Conservation (phyloP, 495 filamentous ascomycete genomes). For the Aspergillus heteromorphus region DNA sequence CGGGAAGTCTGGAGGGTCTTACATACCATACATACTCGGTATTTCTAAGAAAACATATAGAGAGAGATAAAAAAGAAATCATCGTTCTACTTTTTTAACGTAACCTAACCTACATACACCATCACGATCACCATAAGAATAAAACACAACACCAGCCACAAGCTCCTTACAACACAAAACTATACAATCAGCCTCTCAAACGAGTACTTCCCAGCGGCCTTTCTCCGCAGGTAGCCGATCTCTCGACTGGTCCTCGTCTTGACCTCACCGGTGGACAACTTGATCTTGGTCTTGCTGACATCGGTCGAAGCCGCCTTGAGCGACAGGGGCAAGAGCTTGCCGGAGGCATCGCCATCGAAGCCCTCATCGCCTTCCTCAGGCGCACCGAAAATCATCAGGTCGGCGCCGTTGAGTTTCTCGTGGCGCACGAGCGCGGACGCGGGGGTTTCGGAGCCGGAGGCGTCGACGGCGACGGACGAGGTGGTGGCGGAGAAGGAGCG, state of each 20-base stretch:
- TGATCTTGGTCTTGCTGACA: slow-evolving; percentile 45
- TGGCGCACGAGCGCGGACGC: slow-evolving; percentile 26
- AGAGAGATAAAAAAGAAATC: not conserved
- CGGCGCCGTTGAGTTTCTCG: slow-evolving; percentile 42
- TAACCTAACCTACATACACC: not conserved
- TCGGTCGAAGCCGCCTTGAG: slow-evolving; percentile 60
- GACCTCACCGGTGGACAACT: slow-evolving; percentile 49
- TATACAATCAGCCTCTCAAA: slow-evolving; percentile 65
- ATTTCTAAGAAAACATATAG: too few species aligned
- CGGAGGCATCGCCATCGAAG: slow-evolving; percentile 28
- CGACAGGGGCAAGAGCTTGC: slow-evolving; percentile 59
- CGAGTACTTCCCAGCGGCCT: slow-evolving; percentile 70
- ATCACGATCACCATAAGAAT: too few species aligned
- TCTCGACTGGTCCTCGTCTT: slow-evolving; percentile 60
- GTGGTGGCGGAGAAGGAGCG: slow-evolving; percentile 4
- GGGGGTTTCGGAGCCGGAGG: not conserved
- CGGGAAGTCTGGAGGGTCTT: too few species aligned
- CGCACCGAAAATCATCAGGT: slow-evolving; percentile 32
- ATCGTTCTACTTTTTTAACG: not conserved
- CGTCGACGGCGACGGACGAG: not conserved
- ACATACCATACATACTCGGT: too few species aligned
- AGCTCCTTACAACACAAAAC: not conserved
- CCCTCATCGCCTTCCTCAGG: slow-evolving; percentile 27
- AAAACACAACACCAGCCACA: too few species aligned
- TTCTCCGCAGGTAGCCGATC: slow-evolving; percentile 65